These are phyloP conservation scores for Paraglomus brasilianum DNA, from an alignment of 192 early-diverging fungal species.

Conservation along the genomic window DNA sequence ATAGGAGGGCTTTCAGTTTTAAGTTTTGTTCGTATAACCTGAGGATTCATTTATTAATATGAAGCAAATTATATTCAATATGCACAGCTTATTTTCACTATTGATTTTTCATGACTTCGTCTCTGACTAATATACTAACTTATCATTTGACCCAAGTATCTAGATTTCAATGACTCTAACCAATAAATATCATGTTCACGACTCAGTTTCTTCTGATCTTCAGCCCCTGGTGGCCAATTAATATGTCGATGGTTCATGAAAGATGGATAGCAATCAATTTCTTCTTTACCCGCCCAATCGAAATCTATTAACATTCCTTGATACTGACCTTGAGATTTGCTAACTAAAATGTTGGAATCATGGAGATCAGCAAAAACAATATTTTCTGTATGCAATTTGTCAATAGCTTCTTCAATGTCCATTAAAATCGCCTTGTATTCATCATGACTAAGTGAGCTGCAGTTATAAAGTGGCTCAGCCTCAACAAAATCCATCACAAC, in stretches of 20 bases:
- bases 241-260: constrained; percentile 2
- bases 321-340: neutral
- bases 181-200: neutral
- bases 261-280: neutral
- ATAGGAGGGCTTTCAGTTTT: no score
- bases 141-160: constrained; percentile 1
- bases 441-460: neutral
- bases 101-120: no score
- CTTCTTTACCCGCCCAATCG: neutral
- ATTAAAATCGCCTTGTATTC: neutral
- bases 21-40: no score
- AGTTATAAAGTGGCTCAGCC: neutral
- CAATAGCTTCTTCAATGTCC: neutral
- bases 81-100: no score
- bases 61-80: no score
- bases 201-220: neutral
- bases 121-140: no score
- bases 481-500: constrained; percentile 13
- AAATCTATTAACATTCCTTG: constrained; percentile 16
- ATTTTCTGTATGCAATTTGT: neutral
- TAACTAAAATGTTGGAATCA: constrained; percentile 9
- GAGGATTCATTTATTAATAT: no score
- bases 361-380: constrained; percentile 10
- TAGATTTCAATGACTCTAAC: neutral
- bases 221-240: neutral